Base-by-base conservation (phyloP, 2,329 filamentous ascomycete genomes). In the Furcasterigmium furcatum region DNA sequence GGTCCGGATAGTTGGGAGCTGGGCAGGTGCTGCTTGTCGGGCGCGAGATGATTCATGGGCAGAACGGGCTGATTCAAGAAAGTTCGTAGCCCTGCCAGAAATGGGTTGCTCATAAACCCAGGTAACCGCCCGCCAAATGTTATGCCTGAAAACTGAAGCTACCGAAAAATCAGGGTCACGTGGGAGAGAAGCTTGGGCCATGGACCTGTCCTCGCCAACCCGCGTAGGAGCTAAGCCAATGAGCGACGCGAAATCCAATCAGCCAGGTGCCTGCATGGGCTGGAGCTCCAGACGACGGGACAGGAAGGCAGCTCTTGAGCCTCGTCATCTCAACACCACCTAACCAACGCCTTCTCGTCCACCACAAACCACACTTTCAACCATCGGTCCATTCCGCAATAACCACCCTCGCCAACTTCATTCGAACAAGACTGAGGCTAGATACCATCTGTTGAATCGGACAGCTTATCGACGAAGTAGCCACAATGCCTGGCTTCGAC, bases 401-500 rank as follows among this genome's bases (percentile, higher is more conserved):
- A n/a, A n/a, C n/a, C n/a, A n/a, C n/a, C n/a, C n/a, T n/a, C n/a
- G n/a, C n/a, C n/a, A n/a, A n/a, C n/a, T n/a, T n/a, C n/a, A n/a
- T n/a, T n/a, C n/a, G n/a, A n/a, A n/a, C n/a, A n/a, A n/a, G n/a
- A n/a, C n/a, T n/a, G n/a, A n/a, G n/a, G n/a, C n/a, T n/a, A n/a
- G n/a, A n/a, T n/a, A n/a, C n/a, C n/a, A n/a, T n/a, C n/a, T n/a
- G n/a, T n/a, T n/a, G n/a, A n/a, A 45, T 32, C 47, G 41, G 45
- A 38, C 14, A 50, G 42, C 25, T 22, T n/a, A 16, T 35, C 22
- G 32, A 43, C 20, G 45, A n/a, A 32, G 13, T 50, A 43, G 41
- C 50, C 72, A 85, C 63, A 61, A 99, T 99, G 94, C 85, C 88
- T 61, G 91, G 91, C 74, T 96, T 96, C 80, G 91, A 97, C 76